Evolutionary conservation across 257 asterid genomes (phyloP).

Genomic region (Forsythia viridissima): DNA sequence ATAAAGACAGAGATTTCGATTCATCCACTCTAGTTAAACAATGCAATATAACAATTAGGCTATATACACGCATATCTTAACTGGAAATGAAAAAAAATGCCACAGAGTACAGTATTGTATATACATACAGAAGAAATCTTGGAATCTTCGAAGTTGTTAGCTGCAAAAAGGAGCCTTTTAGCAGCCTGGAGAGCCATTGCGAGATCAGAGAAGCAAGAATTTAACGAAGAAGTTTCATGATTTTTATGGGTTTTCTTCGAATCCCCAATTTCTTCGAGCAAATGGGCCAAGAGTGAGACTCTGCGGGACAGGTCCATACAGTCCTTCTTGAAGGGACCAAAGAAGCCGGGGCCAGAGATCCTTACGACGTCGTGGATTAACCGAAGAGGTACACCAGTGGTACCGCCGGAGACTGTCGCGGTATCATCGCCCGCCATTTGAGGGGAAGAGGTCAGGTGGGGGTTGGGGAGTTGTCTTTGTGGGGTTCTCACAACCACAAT

Average conservation of each 20-base stretch:
- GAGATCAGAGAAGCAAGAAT: conserved; percentile 61
- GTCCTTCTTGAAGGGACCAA: conserved; percentile 81
- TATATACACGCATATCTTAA: neutral
- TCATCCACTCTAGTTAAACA: conserved; percentile 9
- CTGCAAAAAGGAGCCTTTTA: conserved; percentile 49
- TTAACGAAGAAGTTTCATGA: conserved; percentile 34
- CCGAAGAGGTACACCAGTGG: conserved; percentile 43
- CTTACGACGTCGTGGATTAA: conserved; percentile 60
- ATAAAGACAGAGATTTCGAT: conserved; percentile 16
- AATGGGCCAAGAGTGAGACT: conserved; percentile 70
- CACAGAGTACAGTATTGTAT: neutral
- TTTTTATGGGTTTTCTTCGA: conserved; percentile 26
- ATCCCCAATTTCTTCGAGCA: conserved; percentile 82
- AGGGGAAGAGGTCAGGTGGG: conserved; percentile 16
- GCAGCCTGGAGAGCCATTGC: conserved; percentile 54
- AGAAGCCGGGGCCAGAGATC: conserved; percentile 68
- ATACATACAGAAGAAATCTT: conserved; percentile 46
- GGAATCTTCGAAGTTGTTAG: conserved; percentile 41
- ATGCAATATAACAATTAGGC: neutral
- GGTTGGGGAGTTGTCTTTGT: neutral
- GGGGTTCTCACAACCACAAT: conserved; percentile 18
- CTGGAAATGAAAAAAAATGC: neutral
- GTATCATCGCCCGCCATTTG: conserved; percentile 59
- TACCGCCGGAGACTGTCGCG: conserved; percentile 33
- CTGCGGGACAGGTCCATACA: conserved; percentile 81